Evolutionary conservation across 2,329 filamentous ascomycete species (phyloP).

Genomic region (Verruconis gallopava): DNA sequence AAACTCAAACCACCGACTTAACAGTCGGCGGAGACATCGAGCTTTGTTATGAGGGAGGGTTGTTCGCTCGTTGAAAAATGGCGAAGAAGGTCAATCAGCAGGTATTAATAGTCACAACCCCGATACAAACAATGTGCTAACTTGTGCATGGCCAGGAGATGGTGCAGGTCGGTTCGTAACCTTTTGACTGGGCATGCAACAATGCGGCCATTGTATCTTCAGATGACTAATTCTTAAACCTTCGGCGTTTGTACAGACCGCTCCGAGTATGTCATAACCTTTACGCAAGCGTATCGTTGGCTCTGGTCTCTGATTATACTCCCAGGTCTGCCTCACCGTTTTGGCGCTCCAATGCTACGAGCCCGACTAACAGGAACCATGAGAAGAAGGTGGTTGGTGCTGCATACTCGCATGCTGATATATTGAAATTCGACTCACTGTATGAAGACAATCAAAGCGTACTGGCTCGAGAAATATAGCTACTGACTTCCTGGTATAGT

Average conservation of each 20-base stretch:
- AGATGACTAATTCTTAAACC: slow-evolving; percentile 27
- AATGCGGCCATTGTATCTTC: slow-evolving; percentile 9
- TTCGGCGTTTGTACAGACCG: slow-evolving; percentile 10
- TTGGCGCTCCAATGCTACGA: slow-evolving; percentile 53
- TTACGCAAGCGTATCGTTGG: neutral
- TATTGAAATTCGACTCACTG: slow-evolving; percentile 76
- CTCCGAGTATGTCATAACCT: slow-evolving; percentile 8
- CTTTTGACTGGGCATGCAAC: slow-evolving; percentile 10
- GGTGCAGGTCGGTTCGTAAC: slow-evolving; percentile 92
- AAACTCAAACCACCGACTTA: too few species aligned
- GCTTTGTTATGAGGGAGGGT: too few species aligned
- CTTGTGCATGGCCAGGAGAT: slow-evolving; percentile 85
- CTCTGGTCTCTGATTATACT: slow-evolving; percentile 15
- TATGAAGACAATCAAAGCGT: too few species aligned
- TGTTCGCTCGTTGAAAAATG: slow-evolving; percentile 21
- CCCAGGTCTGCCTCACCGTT: slow-evolving; percentile 74
- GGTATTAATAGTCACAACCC: too few species aligned
- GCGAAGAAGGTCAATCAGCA: slow-evolving; percentile 35
- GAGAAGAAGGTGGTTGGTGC: slow-evolving; percentile 73
- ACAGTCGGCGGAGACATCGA: too few species aligned
- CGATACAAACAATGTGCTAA: too few species aligned
- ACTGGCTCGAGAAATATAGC: too few species aligned
- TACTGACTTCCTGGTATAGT: slow-evolving; percentile 36
- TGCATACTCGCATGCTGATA: slow-evolving; percentile 91
- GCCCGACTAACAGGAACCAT: slow-evolving; percentile 31